Evolutionary conservation across 2,329 filamentous ascomycete species (phyloP).

Genomic region (Juglanconis oblonga): DNA sequence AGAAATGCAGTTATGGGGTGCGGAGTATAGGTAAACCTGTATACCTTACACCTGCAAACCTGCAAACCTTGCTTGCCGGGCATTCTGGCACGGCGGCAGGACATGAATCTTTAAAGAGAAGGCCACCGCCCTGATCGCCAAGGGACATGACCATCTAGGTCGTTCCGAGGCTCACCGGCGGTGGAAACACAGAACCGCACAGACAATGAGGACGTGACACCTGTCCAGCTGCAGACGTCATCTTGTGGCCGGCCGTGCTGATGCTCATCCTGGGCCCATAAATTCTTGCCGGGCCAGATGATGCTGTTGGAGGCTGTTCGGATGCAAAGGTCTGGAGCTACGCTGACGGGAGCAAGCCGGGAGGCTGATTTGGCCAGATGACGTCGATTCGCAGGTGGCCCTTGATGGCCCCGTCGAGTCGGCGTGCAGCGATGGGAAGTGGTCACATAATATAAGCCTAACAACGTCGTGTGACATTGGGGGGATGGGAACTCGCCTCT

Average conservation of each 20-base stretch:
- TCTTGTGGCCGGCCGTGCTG: conserved; percentile 4
- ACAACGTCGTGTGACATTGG: no score
- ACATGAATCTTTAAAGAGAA: background rate
- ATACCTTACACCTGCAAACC: no score
- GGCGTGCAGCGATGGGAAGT: no score
- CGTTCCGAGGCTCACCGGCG: conserved; percentile 2
- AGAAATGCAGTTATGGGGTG: background rate
- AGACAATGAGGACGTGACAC: conserved; percentile 15
- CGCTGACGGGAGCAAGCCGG: no score
- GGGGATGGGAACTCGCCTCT: no score
- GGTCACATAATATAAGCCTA: background rate
- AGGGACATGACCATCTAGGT: conserved; percentile 1
- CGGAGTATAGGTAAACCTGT: background rate
- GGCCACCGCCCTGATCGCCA: background rate
- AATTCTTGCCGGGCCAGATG: background rate
- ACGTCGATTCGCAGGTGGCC: background rate
- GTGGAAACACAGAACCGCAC: background rate
- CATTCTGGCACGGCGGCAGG: background rate
- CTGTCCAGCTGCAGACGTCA: conserved; percentile 18
- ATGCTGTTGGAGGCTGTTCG: background rate
- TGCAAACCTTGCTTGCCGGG: no score
- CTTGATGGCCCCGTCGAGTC: no score
- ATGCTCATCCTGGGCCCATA: background rate
- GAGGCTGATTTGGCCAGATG: background rate
- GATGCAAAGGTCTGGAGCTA: no score